phyloP scores from a whole-genome alignment of 208 protist genomes.

The Vickermania spadyakhi region DNA sequence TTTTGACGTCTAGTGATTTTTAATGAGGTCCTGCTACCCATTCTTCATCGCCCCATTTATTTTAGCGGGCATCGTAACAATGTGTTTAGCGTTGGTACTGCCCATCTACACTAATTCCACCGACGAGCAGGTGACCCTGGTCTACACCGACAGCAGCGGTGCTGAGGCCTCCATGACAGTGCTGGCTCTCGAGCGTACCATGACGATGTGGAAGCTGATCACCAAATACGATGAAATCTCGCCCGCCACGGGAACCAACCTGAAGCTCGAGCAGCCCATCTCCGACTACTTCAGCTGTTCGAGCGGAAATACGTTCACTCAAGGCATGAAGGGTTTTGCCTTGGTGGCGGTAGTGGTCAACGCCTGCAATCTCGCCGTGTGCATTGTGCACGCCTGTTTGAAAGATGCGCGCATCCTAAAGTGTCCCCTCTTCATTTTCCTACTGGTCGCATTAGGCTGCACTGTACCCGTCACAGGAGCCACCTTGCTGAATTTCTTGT shows the following conservation, averaged over 20 bases:
- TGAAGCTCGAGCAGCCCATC: neutral
- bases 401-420: conserved; percentile 18
- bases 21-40: neutral
- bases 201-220: neutral
- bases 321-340: conserved; percentile 32
- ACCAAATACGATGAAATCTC: neutral
- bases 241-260: neutral
- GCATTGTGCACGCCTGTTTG: conserved; percentile 21
- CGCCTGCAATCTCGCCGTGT: conserved; percentile 25
- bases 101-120: neutral
- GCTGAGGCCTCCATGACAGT: neutral
- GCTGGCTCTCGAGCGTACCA: neutral
- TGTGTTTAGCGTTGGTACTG: neutral
- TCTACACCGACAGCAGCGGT: neutral
- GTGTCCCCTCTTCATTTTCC: conserved; percentile 24
- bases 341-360: conserved; percentile 28
- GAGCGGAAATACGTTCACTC: conserved; percentile 30
- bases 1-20: too few relatives aligned
- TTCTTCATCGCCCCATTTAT: neutral
- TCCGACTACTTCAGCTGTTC: conserved; percentile 34
- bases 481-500: conserved; percentile 25
- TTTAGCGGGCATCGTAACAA: neutral
- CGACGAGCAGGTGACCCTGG: neutral
- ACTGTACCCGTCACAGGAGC: conserved; percentile 17
- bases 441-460: conserved; percentile 12